These are phyloP conservation scores for Serendipita sp. DNA, from an alignment of 768 basidiomycete genomes.

Conservation along the genomic window DNA sequence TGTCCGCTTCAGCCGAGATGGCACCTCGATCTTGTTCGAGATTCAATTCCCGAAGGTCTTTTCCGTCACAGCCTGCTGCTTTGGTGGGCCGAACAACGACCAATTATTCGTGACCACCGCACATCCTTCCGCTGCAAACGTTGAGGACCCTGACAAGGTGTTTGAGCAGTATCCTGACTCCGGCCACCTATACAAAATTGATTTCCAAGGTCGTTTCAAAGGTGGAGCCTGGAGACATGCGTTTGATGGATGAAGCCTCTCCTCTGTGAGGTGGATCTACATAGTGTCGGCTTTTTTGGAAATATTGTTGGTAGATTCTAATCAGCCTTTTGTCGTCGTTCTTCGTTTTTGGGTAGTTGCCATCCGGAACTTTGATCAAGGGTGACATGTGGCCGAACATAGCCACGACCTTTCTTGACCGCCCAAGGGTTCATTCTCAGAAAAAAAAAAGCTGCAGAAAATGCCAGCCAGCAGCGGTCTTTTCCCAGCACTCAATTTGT, in stretches of 20 bases:
- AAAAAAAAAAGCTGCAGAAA: background rate
- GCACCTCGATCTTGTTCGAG: conserved; percentile 34
- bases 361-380: background rate
- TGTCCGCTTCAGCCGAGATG: conserved; percentile 38
- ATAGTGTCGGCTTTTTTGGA: background rate
- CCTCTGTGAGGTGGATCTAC: background rate
- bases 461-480: conserved; percentile 8
- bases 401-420: background rate
- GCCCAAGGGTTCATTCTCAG: background rate
- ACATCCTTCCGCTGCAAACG: conserved; percentile 44
- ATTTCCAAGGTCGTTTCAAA: conserved; percentile 28
- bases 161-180: conserved; percentile 38
- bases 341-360: background rate
- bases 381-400: background rate
- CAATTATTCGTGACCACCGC: conserved; percentile 46
- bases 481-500: conserved; percentile 37
- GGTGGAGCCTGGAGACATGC: conserved; percentile 20
- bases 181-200: conserved; percentile 39
- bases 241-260: conserved; percentile 8
- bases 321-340: background rate
- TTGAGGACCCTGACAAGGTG: conserved; percentile 26
- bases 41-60: conserved; percentile 44
- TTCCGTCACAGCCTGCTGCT: conserved; percentile 52
- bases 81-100: conserved; percentile 49
- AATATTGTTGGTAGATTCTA: background rate